Conservation (phyloP, 23 red algal species). For the Chondrus crispus region DNA sequence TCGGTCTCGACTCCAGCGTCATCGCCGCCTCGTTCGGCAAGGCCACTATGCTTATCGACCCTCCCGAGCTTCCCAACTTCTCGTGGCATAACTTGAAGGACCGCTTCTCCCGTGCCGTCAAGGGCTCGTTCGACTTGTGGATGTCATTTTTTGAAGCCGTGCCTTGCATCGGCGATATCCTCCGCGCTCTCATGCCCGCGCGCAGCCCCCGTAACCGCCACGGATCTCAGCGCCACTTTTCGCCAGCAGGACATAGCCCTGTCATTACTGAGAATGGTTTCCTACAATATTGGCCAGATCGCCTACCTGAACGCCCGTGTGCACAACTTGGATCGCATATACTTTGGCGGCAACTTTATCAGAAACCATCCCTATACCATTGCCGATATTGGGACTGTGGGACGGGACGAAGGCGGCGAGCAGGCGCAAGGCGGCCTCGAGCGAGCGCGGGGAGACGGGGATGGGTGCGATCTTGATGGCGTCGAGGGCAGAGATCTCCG, state of each 20-base stretch:
- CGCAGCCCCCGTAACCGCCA: too few relatives aligned
- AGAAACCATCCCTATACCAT: slow-evolving; percentile 94
- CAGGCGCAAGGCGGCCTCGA: too few relatives aligned
- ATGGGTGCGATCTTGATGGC: too few relatives aligned
- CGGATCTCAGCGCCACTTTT: slow-evolving; percentile 48
- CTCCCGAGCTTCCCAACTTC: not conserved
- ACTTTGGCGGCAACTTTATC: slow-evolving; percentile 99
- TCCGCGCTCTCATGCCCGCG: too few relatives aligned
- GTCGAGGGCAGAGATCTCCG: too few relatives aligned
- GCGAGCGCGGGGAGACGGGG: too few relatives aligned
- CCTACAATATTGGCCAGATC: slow-evolving; percentile 95
- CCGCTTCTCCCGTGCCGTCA: slow-evolving; percentile 59
- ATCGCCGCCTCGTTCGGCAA: slow-evolving; percentile 98
- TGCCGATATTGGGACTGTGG: slow-evolving; percentile 76
- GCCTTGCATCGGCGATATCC: slow-evolving; percentile 43
- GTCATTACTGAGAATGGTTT: slow-evolving; percentile 84
- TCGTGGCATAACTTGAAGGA: slow-evolving; percentile 49
- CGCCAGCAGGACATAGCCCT: slow-evolving; percentile 84
- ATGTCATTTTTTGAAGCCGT: slow-evolving; percentile 62
- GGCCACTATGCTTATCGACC: slow-evolving; percentile 81
- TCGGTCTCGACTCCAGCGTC: slow-evolving; percentile 80
- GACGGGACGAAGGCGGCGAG: too few relatives aligned
- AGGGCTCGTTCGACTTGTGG: slow-evolving; percentile 75
- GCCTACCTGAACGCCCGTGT: slow-evolving; percentile 82
- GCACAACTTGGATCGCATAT: slow-evolving; percentile 76